Evolutionary conservation across 495 filamentous ascomycete species (phyloP).

Genomic region (Penicillium flavigenum): DNA sequence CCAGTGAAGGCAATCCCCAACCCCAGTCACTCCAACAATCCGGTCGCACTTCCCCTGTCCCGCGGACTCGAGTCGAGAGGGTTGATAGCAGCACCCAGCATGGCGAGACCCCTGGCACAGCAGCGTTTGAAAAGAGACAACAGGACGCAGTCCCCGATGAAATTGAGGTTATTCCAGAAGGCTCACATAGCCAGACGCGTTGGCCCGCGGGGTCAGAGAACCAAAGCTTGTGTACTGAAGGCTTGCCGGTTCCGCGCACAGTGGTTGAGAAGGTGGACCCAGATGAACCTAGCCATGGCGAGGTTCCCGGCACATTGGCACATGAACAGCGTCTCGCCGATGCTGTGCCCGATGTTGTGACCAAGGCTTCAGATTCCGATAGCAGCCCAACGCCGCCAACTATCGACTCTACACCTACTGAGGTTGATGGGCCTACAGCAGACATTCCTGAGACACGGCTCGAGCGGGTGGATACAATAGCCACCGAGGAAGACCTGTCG

Average conservation of each 20-base stretch:
- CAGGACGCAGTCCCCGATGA: constrained; percentile 67
- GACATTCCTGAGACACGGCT: constrained; percentile 49
- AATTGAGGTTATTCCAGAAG: constrained; percentile 60
- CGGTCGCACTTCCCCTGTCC: constrained; percentile 54
- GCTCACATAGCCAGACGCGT: constrained; percentile 45
- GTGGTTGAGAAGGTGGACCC: constrained; percentile 79
- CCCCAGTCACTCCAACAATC: constrained; percentile 35
- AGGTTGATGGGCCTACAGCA: constrained; percentile 20
- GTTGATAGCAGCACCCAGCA: constrained; percentile 57
- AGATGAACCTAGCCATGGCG: constrained; percentile 69
- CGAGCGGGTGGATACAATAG: constrained; percentile 40
- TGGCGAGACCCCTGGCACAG: constrained; percentile 63
- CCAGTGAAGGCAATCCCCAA: constrained; percentile 62
- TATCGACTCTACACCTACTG: constrained; percentile 18
- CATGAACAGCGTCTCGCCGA: constrained; percentile 74
- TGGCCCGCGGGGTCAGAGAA: constrained; percentile 40
- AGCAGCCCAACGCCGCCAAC: constrained; percentile 21
- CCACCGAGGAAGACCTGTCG: constrained; percentile 35
- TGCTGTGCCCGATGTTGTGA: constrained; percentile 74
- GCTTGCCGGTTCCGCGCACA: constrained; percentile 71
- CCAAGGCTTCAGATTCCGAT: constrained; percentile 35
- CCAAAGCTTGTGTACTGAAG: constrained; percentile 48
- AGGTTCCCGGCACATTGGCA: constrained; percentile 81
- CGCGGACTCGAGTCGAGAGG: constrained; percentile 61
- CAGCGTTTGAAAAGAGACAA: constrained; percentile 55